Evolutionary conservation across 2,329 filamentous ascomycete genomes (phyloP), one percentile per base, ranked within the genome.

Genomic region (Xylaria sp.): DNA sequence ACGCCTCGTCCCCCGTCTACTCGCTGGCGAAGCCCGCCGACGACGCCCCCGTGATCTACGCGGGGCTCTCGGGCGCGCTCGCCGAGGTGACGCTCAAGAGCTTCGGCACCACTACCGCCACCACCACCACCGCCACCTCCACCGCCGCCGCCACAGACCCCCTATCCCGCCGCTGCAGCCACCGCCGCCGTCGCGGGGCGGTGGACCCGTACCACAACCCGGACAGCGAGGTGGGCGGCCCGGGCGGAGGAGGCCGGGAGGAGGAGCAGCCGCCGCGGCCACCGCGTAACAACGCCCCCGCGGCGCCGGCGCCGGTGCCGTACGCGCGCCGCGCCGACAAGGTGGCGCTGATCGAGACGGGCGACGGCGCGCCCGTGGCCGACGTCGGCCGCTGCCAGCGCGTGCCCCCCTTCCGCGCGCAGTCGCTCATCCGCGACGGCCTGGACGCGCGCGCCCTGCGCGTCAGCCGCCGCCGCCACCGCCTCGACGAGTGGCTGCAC

Each of bases 21-120:
- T 77, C 77, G 7, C 70, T 84, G 1, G 74, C 77, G 8, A 77
- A 78, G 44, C 67, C 76, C 0, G 77, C 77, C 0, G 77, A 81
- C 48, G 44, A 74, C 4, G 77, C 78, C 0, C 72, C 75, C 2
- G 76, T 73, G 7, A 72, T 84, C 40, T 83, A 81, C 65, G 73
- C 76, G 11, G 80, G 80, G 2, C 68, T 82, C 9, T 73, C 76
- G 4, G 78, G 77, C 8, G 72, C 72, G 5, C 67, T 83, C 2
- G 68, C 77, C 6, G 78, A 83, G 58, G 71, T 76, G 11, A 67
- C 54, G 18, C 62, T 76, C 16, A 64, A 67, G 38, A 63, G 61
- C 38, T 52, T 50, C 45, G 50, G 38, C n/a, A n/a, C n/a, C n/a
- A 48, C 46, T n/a, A 18, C 47, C 46, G 37, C 37, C 19, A 17